phyloP scores from a whole-genome alignment of 2,329 filamentous ascomycete species.

The Canariomyces notabilis region DNA sequence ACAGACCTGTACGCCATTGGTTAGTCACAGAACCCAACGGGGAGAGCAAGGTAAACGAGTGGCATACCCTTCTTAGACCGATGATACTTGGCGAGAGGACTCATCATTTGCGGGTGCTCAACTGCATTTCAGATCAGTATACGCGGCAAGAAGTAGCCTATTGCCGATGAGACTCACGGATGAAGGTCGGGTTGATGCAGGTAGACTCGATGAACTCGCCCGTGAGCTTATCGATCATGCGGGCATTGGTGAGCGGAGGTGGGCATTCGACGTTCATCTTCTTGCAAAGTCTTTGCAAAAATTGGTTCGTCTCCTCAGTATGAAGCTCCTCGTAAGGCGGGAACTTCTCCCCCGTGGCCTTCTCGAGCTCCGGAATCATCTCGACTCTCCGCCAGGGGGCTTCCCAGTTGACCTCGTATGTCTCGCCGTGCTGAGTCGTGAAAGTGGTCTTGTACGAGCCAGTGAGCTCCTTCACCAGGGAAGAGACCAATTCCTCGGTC shows the following conservation, averaged over 20 bases:
- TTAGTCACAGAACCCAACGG: neutral
- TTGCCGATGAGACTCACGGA: constrained; percentile 39
- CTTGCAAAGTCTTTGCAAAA: constrained; percentile 77
- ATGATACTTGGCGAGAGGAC: constrained; percentile 92
- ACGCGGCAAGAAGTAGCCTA: neutral
- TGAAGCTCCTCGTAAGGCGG: constrained; percentile 84
- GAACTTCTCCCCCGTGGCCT: constrained; percentile 88
- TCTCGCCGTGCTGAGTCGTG: constrained; percentile 79
- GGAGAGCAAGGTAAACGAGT: neutral
- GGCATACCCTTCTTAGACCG: constrained; percentile 58
- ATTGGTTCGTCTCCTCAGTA: constrained; percentile 81
- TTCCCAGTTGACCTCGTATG: constrained; percentile 92
- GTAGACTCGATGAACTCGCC: constrained; percentile 94
- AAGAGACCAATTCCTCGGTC: constrained; percentile 89
- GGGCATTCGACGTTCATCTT: constrained; percentile 89
- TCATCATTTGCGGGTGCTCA: constrained; percentile 81
- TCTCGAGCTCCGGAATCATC: constrained; percentile 92
- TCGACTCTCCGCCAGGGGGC: constrained; percentile 88
- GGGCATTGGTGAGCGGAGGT: constrained; percentile 84
- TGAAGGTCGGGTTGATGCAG: constrained; percentile 90
- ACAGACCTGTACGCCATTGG: constrained; percentile 51
- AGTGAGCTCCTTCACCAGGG: constrained; percentile 81
- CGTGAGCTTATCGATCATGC: constrained; percentile 93
- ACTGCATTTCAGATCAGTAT: constrained; percentile 24
- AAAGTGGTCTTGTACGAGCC: constrained; percentile 82